phyloP scores from a whole-genome alignment of 192 early-diverging fungal species.

The Dissophora globulifera region DNA sequence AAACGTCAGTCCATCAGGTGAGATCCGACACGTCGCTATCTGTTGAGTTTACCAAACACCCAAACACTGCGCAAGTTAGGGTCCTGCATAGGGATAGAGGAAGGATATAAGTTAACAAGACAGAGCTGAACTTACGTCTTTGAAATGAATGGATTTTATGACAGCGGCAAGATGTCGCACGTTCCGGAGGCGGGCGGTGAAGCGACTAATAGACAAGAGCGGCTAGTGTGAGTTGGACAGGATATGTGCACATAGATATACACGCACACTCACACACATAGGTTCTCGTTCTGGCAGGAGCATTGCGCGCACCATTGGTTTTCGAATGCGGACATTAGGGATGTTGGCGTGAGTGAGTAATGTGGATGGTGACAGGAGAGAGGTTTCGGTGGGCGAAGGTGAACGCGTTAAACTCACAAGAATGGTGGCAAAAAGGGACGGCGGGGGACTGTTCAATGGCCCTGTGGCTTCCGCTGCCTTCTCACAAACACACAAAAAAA shows the following conservation, averaged over 20 bases:
- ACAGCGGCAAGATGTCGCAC: conserved; percentile 35
- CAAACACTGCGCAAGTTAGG: too few relatives aligned
- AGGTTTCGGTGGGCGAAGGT: neutral
- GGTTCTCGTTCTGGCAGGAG: too few relatives aligned
- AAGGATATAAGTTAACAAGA: too few relatives aligned
- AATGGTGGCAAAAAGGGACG: conserved; percentile 46
- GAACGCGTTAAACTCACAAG: neutral
- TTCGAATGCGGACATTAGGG: conserved; percentile 6
- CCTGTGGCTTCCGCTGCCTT: conserved; percentile 26
- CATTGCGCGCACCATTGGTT: conserved; percentile 19
- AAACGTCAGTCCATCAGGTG: conserved; percentile 24
- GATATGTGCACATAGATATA: too few relatives aligned
- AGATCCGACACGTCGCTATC: conserved; percentile 37
- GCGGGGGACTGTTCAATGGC: neutral
- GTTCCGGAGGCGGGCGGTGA: conserved; percentile 29
- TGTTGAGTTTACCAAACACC: conserved; percentile 7
- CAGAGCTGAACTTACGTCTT: conserved; percentile 29
- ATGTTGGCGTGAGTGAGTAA: neutral
- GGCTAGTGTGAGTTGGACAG: too few relatives aligned
- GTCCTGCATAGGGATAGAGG: too few relatives aligned
- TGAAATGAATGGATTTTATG: conserved; percentile 41
- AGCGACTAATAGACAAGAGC: conserved; percentile 7
- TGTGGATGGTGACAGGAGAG: neutral
- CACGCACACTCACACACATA: too few relatives aligned
- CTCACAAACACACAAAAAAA: too few relatives aligned